Conservation (phyloP, 2,329 filamentous ascomycete species). For the Aspergillus nomiae region DNA sequence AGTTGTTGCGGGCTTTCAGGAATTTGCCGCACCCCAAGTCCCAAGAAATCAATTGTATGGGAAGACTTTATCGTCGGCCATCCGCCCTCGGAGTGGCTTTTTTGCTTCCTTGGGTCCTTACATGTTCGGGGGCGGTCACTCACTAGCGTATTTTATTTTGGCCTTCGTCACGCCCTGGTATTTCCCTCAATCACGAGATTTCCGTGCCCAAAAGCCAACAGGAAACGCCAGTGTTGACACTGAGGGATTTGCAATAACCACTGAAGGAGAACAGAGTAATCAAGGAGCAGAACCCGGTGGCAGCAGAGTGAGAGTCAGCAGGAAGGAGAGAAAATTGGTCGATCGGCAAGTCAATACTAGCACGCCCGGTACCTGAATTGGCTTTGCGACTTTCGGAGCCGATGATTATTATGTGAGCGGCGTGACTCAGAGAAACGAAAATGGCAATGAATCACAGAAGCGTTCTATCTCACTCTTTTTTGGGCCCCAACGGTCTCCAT, state of each 20-base stretch:
- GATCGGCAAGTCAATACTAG: neutral
- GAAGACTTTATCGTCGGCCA: slow-evolving; percentile 12
- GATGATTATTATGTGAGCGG: slow-evolving; percentile 5
- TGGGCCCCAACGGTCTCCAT: neutral
- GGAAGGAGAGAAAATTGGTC: neutral
- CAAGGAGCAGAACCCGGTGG: slow-evolving; percentile 11
- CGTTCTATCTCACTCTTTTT: neutral
- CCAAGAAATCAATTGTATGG: slow-evolving; percentile 9
- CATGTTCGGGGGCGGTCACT: neutral
- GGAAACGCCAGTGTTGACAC: neutral
- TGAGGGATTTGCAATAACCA: neutral
- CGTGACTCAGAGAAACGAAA: slow-evolving; percentile 17
- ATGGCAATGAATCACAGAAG: neutral
- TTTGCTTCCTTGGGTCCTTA: neutral
- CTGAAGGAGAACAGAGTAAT: neutral
- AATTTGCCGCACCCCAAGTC: slow-evolving; percentile 12
- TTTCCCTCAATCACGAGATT: slow-evolving; percentile 10
- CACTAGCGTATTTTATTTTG: slow-evolving; percentile 20
- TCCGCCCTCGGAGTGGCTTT: slow-evolving; percentile 23
- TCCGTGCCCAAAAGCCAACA: neutral
- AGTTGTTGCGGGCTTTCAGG: slow-evolving; percentile 11
- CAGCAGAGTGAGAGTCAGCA: slow-evolving; percentile 9
- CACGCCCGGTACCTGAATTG: slow-evolving; percentile 5
- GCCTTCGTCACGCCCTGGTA: slow-evolving; percentile 18
- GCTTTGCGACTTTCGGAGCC: slow-evolving; percentile 27